Percentiles rank a stretch among this genome's conserved stretches.
These are phyloP conservation scores for Alternaria gaisen DNA, from an alignment of 2,329 filamentous ascomycete species.

Conservation along the genomic window DNA sequence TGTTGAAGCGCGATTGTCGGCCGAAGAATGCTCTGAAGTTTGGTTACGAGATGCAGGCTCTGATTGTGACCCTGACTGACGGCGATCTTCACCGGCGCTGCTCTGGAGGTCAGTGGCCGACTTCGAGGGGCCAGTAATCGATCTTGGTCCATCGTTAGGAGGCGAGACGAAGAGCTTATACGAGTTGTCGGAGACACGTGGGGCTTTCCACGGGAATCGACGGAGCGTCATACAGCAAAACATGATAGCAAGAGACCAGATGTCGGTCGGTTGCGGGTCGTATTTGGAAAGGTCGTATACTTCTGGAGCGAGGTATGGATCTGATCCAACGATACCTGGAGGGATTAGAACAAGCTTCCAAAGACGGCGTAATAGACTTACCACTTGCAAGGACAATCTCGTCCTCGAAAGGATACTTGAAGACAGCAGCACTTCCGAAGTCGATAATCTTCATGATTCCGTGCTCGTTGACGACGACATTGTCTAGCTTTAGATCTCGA, in stretches of 20 bases:
- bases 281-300: constrained; percentile 95
- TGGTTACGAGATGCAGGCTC: constrained; percentile 54
- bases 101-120: constrained; percentile 50
- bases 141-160: constrained; percentile 65
- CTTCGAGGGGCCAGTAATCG: constrained; percentile 44
- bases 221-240: constrained; percentile 98
- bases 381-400: constrained; percentile 82
- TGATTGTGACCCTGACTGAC: constrained; percentile 41
- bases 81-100: constrained; percentile 41
- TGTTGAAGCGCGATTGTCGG: constrained; percentile 30
- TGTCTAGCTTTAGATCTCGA: constrained; percentile 94
- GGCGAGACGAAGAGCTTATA: constrained; percentile 91
- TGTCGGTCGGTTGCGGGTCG: constrained; percentile 91
- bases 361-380: constrained; percentile 56
- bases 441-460: constrained; percentile 99
- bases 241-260: constrained; percentile 98
- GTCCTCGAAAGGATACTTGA: constrained; percentile 95
- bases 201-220: constrained; percentile 96
- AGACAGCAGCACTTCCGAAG: constrained; percentile 96
- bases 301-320: constrained; percentile 95
- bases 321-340: constrained; percentile 80
- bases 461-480: constrained; percentile 94
- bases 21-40: constrained; percentile 28
- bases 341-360: constrained; percentile 23
- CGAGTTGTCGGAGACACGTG: constrained; percentile 88